Conservation (phyloP, 2,329 filamentous ascomycete species). For the Reticulascus tulasneorum region DNA sequence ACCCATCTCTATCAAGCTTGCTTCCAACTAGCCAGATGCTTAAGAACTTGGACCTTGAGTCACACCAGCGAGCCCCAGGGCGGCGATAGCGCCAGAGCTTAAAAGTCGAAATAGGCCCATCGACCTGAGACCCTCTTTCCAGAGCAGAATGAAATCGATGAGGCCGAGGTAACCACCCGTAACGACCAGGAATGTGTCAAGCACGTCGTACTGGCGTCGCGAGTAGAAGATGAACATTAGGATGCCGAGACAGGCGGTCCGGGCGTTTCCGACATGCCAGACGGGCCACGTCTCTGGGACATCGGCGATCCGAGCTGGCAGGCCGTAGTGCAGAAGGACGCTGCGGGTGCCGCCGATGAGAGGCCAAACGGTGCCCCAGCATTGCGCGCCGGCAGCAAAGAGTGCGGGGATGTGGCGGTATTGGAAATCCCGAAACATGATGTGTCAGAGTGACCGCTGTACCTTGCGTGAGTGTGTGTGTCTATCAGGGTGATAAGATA, state of each 20-base stretch:
- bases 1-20: too few species aligned
- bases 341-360: slow-evolving; percentile 13
- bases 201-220: slow-evolving; percentile 15
- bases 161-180: slow-evolving; percentile 13
- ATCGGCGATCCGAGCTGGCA: slow-evolving; percentile 11
- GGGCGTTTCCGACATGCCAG: slow-evolving; percentile 15
- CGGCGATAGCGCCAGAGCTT: slow-evolving; percentile 13
- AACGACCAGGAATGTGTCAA: slow-evolving; percentile 14
- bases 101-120: slow-evolving; percentile 13
- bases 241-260: slow-evolving; percentile 15
- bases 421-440: slow-evolving; percentile 13
- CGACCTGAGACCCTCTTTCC: slow-evolving; percentile 10
- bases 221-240: slow-evolving; percentile 17
- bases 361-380: slow-evolving; percentile 13
- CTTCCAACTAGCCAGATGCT: too few species aligned
- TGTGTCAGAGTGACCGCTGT: too few species aligned
- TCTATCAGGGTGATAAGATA: too few species aligned
- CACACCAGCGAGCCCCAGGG: slow-evolving; percentile 7
- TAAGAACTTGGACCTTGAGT: slow-evolving; percentile 8
- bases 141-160: slow-evolving; percentile 12
- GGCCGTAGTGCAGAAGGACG: slow-evolving; percentile 15
- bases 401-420: slow-evolving; percentile 14
- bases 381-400: slow-evolving; percentile 13
- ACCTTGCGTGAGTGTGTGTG: too few species aligned
- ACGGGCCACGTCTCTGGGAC: slow-evolving; percentile 15